Base-by-base conservation (phyloP, 2,329 filamentous ascomycete genomes). In the Diaporthe citrichinensis region DNA sequence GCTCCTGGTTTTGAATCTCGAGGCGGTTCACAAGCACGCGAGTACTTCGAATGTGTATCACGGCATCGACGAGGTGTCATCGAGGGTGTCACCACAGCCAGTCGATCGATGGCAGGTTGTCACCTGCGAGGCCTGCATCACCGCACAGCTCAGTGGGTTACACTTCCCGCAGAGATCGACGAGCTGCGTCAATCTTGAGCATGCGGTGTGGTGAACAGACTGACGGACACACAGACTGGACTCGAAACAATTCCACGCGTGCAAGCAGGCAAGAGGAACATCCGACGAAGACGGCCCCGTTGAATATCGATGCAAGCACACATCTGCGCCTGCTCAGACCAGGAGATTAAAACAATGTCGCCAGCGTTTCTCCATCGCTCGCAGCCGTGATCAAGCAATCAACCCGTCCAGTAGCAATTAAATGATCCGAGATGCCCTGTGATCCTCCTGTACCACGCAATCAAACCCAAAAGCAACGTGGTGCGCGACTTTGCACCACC, bases 401-500 rank as follows among this genome's bases (percentile, higher is more conserved):
- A 69, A 69, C 34, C 65, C n/a, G 49, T 23, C 23, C 17, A 23
- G 34, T 25, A 41, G 49, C 65, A 69, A 69, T 69, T 39, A 55
- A 69, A 55, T 41, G 31, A 55, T 23, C 65, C 65, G 65, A 69
- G 49, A 69, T 69, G 39, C 49, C 65, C 65, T 69, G 46, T 69
- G 65, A 69, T 55, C 49, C 65, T 55, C 65, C 49, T 69, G 65
- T 49, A 69, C 65, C 15, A 69, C 65, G 65, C 65, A 69, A 69
- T 69, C 65, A 69, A 69, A 69, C 49, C 34, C 49, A 69, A 55
- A 55, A 39, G 14, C 25, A 36, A 46, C 65, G 46, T 41, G 65
- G 65, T 69, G 65, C 65, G 36, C 65, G 34, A 31, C 65, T 39
- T 15, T 55, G 65, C 41, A 17, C 34, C 49, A 39, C 49, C 31